Evolutionary conservation across 768 basidiomycete species (phyloP).

Genomic region (Podaxis sp.): DNA sequence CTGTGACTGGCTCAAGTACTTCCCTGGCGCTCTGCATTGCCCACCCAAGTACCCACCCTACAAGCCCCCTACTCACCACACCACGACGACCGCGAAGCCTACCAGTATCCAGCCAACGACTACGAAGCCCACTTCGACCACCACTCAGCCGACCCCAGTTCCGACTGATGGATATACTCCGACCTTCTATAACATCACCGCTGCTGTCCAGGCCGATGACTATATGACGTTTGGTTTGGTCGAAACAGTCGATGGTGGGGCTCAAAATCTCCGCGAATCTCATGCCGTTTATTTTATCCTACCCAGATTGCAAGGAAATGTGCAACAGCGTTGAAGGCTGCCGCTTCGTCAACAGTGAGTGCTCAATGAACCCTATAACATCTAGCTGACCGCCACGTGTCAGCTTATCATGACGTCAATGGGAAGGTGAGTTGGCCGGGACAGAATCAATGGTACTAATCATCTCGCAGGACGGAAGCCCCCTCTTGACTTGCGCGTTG

Average conservation of each 20-base stretch:
- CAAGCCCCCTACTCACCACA: slow-evolving; percentile 21
- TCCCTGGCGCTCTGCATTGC: slow-evolving; percentile 19
- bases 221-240: slow-evolving; percentile 42
- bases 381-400: not conserved
- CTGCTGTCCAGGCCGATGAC: slow-evolving; percentile 37
- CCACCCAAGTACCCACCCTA: slow-evolving; percentile 30
- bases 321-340: slow-evolving; percentile 26
- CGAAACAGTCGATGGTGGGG: slow-evolving; percentile 36
- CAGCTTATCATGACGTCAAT: slow-evolving; percentile 33
- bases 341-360: slow-evolving; percentile 28
- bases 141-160: slow-evolving; percentile 17
- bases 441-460: not conserved
- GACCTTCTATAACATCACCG: slow-evolving; percentile 37
- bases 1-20: slow-evolving; percentile 31
- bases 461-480: slow-evolving; percentile 31
- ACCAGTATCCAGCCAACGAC: slow-evolving; percentile 8
- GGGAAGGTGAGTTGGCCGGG: slow-evolving; percentile 23
- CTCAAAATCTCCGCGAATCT: not conserved
- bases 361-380: not conserved
- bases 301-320: slow-evolving; percentile 30
- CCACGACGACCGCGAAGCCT: slow-evolving; percentile 14
- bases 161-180: slow-evolving; percentile 30
- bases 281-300: not conserved
- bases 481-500: slow-evolving; percentile 39
- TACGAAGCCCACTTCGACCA: slow-evolving; percentile 9